Base-by-base conservation (phyloP, 805 yeast genomes). In the Candida morakotiae region DNA sequence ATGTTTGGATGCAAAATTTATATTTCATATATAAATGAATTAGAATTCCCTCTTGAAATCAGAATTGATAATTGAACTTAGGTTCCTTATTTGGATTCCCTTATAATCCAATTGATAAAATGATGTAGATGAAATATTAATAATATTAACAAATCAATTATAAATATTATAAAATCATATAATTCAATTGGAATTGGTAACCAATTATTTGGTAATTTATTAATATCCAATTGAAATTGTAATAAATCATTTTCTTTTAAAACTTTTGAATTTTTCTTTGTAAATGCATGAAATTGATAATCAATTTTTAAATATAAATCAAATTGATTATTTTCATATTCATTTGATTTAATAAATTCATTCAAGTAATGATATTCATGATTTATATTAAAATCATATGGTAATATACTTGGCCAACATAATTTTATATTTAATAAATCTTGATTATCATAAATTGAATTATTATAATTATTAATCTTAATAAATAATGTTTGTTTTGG, bases 391-490 rank as follows among this genome's bases (percentile, higher is more conserved):
- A 63, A 57, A 14, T 46, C 46, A 30, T 45, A 54, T 3, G 69
- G 65, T 18, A 22, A 30, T 0, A 54, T 59, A 1, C 68, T 64
- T 3, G 69, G 67, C 68, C 68, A 63, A 33, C 68, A 63, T 10
- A 62, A 37, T 37, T 63, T 63, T 18, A 58, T 43, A 35, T 47
- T 50, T 5, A 63, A 28, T 10, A 53, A 31, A 38, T 58, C 64
- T 21, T 57, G 44, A 2, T 61, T 45, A 11, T 30, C 31, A 31
- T 51, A 62, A 1, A 59, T 48, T 4, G 35, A 17, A 42, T 62
- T 53, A 19, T 43, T 37, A 44, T 64, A 64, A 38, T 66, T 65
- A 44, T 65, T 65, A 14, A 67, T 22, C 31, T 50, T 48, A 16
- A 67, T 62, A 16, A 58, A 43, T 9, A 66, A 39, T 11, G 40